Evolutionary conservation across 139 green algal species (phyloP).

Genomic region (Chlorella sp.): DNA sequence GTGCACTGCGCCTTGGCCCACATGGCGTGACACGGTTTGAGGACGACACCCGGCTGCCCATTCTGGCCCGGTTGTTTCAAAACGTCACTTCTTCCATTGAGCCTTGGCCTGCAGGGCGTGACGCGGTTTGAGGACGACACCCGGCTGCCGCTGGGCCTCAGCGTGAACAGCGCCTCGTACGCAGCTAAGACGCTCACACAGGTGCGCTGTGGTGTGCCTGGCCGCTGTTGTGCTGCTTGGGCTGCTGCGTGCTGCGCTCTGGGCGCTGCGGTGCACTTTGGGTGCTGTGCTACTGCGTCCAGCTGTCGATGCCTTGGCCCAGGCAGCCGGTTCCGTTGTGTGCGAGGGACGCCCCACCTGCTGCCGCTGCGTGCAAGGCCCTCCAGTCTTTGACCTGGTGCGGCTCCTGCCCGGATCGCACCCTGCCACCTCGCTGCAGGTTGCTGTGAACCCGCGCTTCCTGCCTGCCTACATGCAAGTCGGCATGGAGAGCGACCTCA

Average conservation of each 20-base stretch:
- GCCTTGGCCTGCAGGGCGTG: conserved; percentile 41
- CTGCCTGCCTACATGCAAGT: conserved; percentile 18
- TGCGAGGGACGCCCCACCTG: too few species aligned
- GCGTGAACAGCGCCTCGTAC: conserved; percentile 67
- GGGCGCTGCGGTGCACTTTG: not conserved
- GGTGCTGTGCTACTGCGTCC: not conserved
- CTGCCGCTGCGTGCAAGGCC: too few species aligned
- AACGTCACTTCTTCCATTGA: too few species aligned
- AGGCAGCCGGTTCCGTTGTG: too few species aligned
- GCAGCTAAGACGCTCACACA: conserved; percentile 56
- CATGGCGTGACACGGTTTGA: too few species aligned
- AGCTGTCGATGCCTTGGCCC: too few species aligned
- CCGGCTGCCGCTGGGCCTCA: conserved; percentile 64
- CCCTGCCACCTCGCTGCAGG: not conserved
- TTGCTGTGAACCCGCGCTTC: conserved; percentile 24
- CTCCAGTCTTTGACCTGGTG: too few species aligned
- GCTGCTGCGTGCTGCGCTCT: too few species aligned
- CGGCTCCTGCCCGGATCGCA: not conserved
- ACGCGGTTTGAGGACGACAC: conserved; percentile 74
- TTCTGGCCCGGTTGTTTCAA: too few species aligned
- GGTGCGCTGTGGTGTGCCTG: too few species aligned
- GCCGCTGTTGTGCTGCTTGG: too few species aligned
- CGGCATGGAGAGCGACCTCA: conserved; percentile 31
- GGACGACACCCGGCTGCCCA: too few species aligned
- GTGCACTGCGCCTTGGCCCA: conserved; percentile 44